Conservation (phyloP, 352 stramenopile species). For the Phytophthora aleatoria region DNA sequence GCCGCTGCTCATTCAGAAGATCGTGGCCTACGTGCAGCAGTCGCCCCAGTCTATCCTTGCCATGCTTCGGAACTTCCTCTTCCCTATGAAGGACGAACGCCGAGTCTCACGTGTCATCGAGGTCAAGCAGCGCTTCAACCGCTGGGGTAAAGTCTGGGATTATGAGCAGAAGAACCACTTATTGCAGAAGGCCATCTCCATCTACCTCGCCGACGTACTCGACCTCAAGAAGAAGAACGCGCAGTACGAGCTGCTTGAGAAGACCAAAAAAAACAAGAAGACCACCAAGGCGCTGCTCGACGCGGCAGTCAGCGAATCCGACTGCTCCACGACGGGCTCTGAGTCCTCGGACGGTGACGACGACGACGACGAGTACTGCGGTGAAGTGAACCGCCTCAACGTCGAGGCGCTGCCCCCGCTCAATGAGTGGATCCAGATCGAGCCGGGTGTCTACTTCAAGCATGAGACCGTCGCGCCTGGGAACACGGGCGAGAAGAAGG, state of each 20-base stretch:
- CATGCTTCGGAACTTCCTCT: constrained; percentile 15
- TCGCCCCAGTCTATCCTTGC: constrained; percentile 27
- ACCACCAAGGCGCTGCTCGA: constrained; percentile 10
- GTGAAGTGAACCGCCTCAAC: constrained; percentile 42
- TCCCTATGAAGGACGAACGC: constrained; percentile 7
- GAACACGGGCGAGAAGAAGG: constrained; percentile 29
- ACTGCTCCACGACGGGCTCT: constrained; percentile 31
- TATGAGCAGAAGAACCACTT: constrained; percentile 42
- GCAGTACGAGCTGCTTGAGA: constrained; percentile 49
- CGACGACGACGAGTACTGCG: constrained; percentile 23
- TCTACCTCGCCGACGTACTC: constrained; percentile 45
- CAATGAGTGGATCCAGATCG: constrained; percentile 54
- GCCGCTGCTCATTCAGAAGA: constrained; percentile 53
- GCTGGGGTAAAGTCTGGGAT: constrained; percentile 40
- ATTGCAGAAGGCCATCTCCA: constrained; percentile 54
- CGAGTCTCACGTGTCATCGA: constrained; percentile 37
- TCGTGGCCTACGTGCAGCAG: constrained; percentile 34
- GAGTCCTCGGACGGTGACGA: constrained; percentile 21
- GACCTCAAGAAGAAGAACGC: constrained; percentile 42
- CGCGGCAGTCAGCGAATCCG: constrained; percentile 15
- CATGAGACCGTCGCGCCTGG: constrained; percentile 29
- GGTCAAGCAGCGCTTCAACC: constrained; percentile 43
- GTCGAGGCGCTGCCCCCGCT: constrained; percentile 42
- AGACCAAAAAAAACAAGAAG: constrained; percentile 2
- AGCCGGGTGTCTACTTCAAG: constrained; percentile 31